These are phyloP conservation scores for Brettanomyces bruxellensis DNA, from an alignment of 805 yeast species.

Conservation along the genomic window DNA sequence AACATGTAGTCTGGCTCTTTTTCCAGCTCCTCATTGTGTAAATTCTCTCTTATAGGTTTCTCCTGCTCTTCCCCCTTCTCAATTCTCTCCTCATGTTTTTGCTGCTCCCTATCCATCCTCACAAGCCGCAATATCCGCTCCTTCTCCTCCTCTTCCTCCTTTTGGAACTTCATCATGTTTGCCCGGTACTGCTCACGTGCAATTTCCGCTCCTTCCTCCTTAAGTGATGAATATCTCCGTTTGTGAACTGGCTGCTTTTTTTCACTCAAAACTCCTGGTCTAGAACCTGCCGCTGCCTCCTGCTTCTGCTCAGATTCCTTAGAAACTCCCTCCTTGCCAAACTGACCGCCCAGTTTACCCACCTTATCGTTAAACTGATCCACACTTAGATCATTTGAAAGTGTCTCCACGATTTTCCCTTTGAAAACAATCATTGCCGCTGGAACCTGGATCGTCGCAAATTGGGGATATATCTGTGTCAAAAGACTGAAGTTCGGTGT, in stretches of 20 bases:
- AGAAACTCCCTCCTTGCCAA: neutral
- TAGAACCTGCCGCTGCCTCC: neutral
- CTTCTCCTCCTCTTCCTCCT: conserved; percentile 38
- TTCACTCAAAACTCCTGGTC: neutral
- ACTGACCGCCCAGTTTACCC: conserved; percentile 2
- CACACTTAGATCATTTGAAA: neutral
- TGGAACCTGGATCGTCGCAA: conserved; percentile 34
- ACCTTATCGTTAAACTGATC: conserved; percentile 22
- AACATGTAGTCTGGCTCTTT: conserved; percentile 35
- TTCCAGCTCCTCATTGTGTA: conserved; percentile 12
- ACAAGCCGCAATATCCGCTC: conserved; percentile 45
- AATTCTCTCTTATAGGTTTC: conserved; percentile 14
- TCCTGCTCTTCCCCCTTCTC: conserved; percentile 1
- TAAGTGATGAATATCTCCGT: conserved; percentile 17
- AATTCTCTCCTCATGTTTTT: conserved; percentile 4
- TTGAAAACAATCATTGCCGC: conserved; percentile 45
- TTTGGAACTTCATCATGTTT: conserved; percentile 27
- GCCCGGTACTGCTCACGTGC: conserved; percentile 30
- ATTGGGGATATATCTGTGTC: conserved; percentile 43
- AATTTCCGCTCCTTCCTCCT: conserved; percentile 32
- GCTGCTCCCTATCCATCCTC: conserved; percentile 35
- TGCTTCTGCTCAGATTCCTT: neutral
- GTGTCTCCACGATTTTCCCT: conserved; percentile 34
- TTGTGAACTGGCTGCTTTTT: conserved; percentile 1
- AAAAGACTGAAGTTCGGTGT: conserved; percentile 39